Conservation (phyloP, 768 basidiomycete species). For the Erythrobasidium yunnanense region DNA sequence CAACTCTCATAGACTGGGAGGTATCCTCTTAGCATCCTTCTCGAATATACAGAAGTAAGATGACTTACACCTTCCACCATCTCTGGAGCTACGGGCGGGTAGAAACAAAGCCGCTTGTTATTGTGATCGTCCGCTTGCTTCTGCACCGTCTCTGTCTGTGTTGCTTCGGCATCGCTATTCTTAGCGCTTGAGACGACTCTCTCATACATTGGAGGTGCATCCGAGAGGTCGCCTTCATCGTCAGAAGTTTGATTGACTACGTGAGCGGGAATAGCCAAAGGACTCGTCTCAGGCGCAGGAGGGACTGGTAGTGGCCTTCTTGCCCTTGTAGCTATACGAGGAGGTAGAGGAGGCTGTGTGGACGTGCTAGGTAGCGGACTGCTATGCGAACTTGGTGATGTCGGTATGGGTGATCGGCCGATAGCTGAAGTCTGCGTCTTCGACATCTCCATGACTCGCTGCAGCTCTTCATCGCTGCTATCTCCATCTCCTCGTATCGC, state of each 20-base stretch:
- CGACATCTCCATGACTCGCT: conserved; percentile 6
- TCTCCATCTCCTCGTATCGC: not conserved
- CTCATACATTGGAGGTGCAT: not conserved
- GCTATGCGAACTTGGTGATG: no score
- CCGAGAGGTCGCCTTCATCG: not conserved
- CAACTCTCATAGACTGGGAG: conserved; percentile 5
- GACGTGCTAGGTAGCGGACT: no score
- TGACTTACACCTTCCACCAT: conserved; percentile 16
- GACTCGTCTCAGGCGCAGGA: no score
- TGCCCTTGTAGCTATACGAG: no score
- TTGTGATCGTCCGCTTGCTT: not conserved
- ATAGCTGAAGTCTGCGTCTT: not conserved
- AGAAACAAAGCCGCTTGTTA: conserved; percentile 7
- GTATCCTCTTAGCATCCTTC: not conserved
- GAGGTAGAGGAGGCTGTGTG: no score
- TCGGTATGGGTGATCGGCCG: no score
- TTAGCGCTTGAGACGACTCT: not conserved
- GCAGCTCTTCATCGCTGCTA: not conserved
- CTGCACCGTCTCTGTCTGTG: not conserved
- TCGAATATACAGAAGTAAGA: no score
- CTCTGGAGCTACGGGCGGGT: conserved; percentile 6
- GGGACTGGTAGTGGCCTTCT: no score
- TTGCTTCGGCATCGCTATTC: not conserved
- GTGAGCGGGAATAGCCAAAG: not conserved
- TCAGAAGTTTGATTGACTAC: not conserved